Conservation (phyloP, 2,329 filamentous ascomycete genomes). For the Setomelanomma holmii region DNA sequence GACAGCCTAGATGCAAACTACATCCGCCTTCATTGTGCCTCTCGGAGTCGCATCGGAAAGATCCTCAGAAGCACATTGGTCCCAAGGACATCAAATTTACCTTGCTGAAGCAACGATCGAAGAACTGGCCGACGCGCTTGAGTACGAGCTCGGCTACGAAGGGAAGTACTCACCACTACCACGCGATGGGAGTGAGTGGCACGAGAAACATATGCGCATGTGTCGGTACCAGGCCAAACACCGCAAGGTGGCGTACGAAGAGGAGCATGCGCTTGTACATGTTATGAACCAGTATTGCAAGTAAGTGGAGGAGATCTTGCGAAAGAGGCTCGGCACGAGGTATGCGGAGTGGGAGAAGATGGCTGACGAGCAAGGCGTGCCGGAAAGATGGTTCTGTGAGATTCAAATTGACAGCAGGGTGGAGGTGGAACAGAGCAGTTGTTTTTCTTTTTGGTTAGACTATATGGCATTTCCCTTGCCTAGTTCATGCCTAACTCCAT, state of each 20-base stretch:
- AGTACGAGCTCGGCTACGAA: slow-evolving; percentile 1
- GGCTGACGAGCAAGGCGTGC: too few species aligned
- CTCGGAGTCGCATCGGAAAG: too few species aligned
- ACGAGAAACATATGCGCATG: not conserved
- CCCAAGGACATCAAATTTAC: too few species aligned
- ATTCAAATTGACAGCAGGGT: not conserved
- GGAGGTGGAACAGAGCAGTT: too few species aligned
- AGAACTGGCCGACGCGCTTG: not conserved
- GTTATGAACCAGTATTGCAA: not conserved
- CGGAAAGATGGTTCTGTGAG: too few species aligned
- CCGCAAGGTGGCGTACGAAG: not conserved
- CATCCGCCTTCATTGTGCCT: too few species aligned
- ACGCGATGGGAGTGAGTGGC: not conserved
- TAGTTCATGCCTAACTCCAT: too few species aligned
- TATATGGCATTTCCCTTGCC: too few species aligned
- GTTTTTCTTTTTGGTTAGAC: too few species aligned
- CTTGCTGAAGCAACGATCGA: slow-evolving; percentile 3
- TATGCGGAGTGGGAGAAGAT: slow-evolving; percentile 4
- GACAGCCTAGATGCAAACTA: not conserved
- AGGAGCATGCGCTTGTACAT: slow-evolving; percentile 3
- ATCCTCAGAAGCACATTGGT: too few species aligned
- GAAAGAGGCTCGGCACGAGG: not conserved
- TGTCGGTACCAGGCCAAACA: not conserved
- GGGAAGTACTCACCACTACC: not conserved
- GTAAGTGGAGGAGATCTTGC: not conserved